Percentiles rank a stretch among this genome's conserved stretches.
Evolutionary conservation across 2,329 filamentous ascomycete genomes (phyloP).

Genomic region (Cercospora sp.): DNA sequence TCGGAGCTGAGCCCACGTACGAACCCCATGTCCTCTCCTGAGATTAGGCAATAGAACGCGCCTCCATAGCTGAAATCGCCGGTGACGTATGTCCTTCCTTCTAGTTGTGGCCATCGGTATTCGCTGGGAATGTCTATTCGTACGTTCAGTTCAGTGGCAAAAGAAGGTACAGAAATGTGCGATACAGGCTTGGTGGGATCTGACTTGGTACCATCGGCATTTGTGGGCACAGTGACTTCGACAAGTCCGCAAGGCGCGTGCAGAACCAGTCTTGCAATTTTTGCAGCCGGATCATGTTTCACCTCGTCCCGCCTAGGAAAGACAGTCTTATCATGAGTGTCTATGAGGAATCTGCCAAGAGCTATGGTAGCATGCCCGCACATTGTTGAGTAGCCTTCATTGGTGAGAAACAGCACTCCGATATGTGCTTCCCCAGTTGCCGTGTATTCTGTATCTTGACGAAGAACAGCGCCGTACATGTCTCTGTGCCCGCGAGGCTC

Average conservation of each 20-base stretch:
- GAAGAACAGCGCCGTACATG: conserved; percentile 55
- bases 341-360: conserved; percentile 40
- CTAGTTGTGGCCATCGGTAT: conserved; percentile 45
- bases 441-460: conserved; percentile 43
- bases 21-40: conserved; percentile 45
- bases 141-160: conserved; percentile 40
- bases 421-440: conserved; percentile 47
- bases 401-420: conserved; percentile 51
- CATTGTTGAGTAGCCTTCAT: conserved; percentile 53
- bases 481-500: conserved; percentile 54
- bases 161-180: conserved; percentile 48
- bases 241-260: conserved; percentile 52
- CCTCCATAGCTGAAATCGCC: conserved; percentile 48
- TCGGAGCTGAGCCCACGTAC: conserved; percentile 27
- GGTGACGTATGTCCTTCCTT: conserved; percentile 30
- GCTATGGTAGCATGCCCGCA: conserved; percentile 56
- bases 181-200: conserved; percentile 44
- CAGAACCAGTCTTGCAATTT: conserved; percentile 40
- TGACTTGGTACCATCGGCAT: conserved; percentile 32
- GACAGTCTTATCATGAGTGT: conserved; percentile 42
- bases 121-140: conserved; percentile 35
- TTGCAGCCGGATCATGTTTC: conserved; percentile 30
- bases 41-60: conserved; percentile 47
- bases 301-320: conserved; percentile 44
- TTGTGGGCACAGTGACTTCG: conserved; percentile 43